Conservation (phyloP, 1,284 basidiomycete genomes). For the Cutaneotrichosporon cavernicola region DNA sequence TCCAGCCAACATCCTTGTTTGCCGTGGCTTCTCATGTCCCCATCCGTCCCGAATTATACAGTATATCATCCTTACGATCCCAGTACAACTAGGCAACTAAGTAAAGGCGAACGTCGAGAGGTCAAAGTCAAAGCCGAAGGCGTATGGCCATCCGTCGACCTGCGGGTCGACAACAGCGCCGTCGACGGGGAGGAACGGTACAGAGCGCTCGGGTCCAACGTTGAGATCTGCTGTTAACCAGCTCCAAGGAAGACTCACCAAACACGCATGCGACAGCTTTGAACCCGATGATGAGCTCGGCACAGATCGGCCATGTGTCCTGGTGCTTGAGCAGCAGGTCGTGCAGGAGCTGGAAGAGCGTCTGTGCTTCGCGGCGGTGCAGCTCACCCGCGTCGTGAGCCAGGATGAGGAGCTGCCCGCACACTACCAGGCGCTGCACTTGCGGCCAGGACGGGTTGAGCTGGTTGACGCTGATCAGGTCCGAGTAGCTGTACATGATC, state of each 20-base stretch:
- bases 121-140: conserved; percentile 18
- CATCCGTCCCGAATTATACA: too few relatives aligned
- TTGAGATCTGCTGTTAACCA: conserved; percentile 10
- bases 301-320: conserved; percentile 19
- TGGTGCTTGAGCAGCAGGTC: conserved; percentile 22
- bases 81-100: too few relatives aligned
- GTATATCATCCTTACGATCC: too few relatives aligned
- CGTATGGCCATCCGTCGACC: conserved; percentile 8
- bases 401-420: conserved; percentile 31
- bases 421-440: conserved; percentile 24
- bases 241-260: conserved; percentile 4
- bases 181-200: not conserved
- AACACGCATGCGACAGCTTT: conserved; percentile 17
- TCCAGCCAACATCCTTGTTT: not conserved
- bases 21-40: too few relatives aligned
- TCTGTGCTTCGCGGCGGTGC: conserved; percentile 21
- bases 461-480: conserved; percentile 21
- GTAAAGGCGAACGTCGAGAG: conserved; percentile 7
- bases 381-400: conserved; percentile 26
- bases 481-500: conserved; percentile 28
- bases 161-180: too few relatives aligned
- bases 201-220: conserved; percentile 1
- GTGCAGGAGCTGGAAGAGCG: conserved; percentile 25
- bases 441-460: conserved; percentile 33
- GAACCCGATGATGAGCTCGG: conserved; percentile 18